phyloP scores from a whole-genome alignment of 202 grass and related monocot species.

The Setaria viridis region DNA sequence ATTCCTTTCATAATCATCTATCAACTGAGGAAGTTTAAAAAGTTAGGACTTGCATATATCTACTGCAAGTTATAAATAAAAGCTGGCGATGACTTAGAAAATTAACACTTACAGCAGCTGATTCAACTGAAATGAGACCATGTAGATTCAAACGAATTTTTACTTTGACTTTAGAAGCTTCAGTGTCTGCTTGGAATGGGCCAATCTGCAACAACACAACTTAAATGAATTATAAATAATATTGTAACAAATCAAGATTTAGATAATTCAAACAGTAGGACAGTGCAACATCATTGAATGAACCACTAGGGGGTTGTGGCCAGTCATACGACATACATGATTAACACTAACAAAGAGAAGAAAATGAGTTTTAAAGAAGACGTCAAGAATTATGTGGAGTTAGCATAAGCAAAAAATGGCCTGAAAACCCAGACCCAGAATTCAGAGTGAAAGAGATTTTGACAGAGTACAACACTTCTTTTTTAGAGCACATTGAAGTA shows the following conservation, averaged over 20 bases:
- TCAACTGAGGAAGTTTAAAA: slow-evolving; percentile 68
- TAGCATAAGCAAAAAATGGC: neutral
- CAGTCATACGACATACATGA: neutral
- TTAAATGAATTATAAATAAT: slow-evolving; percentile 29
- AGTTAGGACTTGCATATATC: slow-evolving; percentile 32
- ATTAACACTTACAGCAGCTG: slow-evolving; percentile 71
- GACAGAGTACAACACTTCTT: neutral
- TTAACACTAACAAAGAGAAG: slow-evolving; percentile 20
- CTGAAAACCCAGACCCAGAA: neutral
- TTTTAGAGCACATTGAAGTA: neutral
- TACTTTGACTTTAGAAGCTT: slow-evolving; percentile 86
- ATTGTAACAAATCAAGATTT: slow-evolving; percentile 19
- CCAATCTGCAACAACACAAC: slow-evolving; percentile 75
- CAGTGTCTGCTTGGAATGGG: slow-evolving; percentile 72
- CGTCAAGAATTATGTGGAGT: neutral
- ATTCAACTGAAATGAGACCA: slow-evolving; percentile 89
- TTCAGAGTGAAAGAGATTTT: neutral
- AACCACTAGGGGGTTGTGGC: neutral
- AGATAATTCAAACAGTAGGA: slow-evolving; percentile 10
- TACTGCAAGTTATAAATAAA: slow-evolving; percentile 30
- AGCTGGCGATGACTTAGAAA: slow-evolving; percentile 36
- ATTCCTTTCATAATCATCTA: slow-evolving; percentile 76
- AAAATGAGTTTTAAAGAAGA: neutral
- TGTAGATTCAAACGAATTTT: slow-evolving; percentile 90
- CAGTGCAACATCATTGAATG: slow-evolving; percentile 34